Conservation (phyloP, 176 grass and related monocot genomes). For the bread wheat (Triticum aestivum) region IWGSC_CS_RefSeq_v2.1 NC_057808.1:244209041-244209540, state of each 20-base stretch:
- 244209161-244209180: neutral
- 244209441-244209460: too few relatives aligned
- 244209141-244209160: conserved; percentile 37
- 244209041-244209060: conserved; percentile 74
- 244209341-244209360: too few relatives aligned
- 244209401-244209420: too few relatives aligned
- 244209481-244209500: too few relatives aligned
- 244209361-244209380: too few relatives aligned
- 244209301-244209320: too few relatives aligned
- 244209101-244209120: conserved; percentile 77
- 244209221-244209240: neutral
- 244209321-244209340: too few relatives aligned
- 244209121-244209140: conserved; percentile 88
- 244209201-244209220: conserved; percentile 33
- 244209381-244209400: too few relatives aligned
- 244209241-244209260: neutral
- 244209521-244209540: too few relatives aligned
- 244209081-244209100: conserved; percentile 58
- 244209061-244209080: conserved; percentile 65
- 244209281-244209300: neutral
- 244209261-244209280: conserved; percentile 20
- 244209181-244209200: neutral
- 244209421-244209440: too few relatives aligned
- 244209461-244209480: too few relatives aligned
- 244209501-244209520: too few relatives aligned